phyloP scores from a whole-genome alignment of 495 filamentous ascomycete genomes.

The Talaromyces trachyspermus region DNA sequence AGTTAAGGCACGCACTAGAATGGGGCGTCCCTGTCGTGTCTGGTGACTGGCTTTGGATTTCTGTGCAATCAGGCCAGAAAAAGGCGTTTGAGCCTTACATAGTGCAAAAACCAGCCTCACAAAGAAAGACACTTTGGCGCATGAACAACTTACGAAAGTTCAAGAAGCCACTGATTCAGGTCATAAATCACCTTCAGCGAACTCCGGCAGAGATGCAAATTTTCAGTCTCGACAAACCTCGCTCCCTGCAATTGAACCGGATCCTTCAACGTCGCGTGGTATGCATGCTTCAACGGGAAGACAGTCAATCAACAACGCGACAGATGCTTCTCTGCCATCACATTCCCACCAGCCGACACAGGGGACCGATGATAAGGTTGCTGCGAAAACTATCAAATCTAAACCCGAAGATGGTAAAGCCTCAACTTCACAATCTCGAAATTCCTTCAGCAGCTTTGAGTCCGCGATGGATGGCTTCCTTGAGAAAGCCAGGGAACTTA shows the following conservation, averaged over 20 bases:
- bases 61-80: slow-evolving; percentile 51
- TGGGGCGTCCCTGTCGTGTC: slow-evolving; percentile 74
- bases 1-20: slow-evolving; percentile 62
- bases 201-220: neutral
- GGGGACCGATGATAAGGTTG: slow-evolving; percentile 4
- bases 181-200: neutral
- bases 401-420: slow-evolving; percentile 11
- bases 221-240: neutral
- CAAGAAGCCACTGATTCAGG: neutral
- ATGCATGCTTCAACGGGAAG: neutral
- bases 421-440: slow-evolving; percentile 12
- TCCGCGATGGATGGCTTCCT: slow-evolving; percentile 32
- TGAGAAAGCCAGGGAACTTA: slow-evolving; percentile 35
- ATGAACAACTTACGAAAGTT: neutral
- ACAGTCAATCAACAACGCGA: neutral
- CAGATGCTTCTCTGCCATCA: slow-evolving; percentile 6
- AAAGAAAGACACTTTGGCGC: slow-evolving; percentile 11
- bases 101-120: slow-evolving; percentile 23
- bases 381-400: neutral
- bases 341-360: slow-evolving; percentile 20
- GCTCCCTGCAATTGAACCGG: neutral
- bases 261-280: neutral
- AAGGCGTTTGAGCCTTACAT: slow-evolving; percentile 44
- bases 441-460: slow-evolving; percentile 26
- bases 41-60: slow-evolving; percentile 76